These are phyloP conservation scores for Blastobotrys robertii DNA, from an alignment of 805 yeast genomes.

Conservation along the genomic window DNA sequence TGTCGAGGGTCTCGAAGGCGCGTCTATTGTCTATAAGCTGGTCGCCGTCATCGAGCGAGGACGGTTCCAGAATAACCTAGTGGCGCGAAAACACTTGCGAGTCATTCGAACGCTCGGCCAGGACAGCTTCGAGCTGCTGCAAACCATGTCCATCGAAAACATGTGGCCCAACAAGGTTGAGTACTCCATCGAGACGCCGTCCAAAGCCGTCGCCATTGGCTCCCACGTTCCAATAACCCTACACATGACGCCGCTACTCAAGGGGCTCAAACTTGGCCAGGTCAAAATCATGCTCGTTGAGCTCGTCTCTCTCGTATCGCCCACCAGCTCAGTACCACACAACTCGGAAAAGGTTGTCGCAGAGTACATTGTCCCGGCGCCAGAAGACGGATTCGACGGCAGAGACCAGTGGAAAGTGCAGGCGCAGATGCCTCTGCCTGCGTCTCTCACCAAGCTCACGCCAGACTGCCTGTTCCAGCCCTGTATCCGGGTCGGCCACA, in stretches of 20 bases:
- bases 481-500: slow-evolving; percentile 77
- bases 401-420: slow-evolving; percentile 70
- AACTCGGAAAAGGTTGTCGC: slow-evolving; percentile 54
- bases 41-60: slow-evolving; percentile 80
- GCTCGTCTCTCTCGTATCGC: slow-evolving; percentile 37
- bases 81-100: slow-evolving; percentile 62
- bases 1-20: slow-evolving; percentile 68
- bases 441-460: slow-evolving; percentile 62
- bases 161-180: slow-evolving; percentile 94
- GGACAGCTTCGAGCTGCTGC: slow-evolving; percentile 79
- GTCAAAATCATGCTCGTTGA: slow-evolving; percentile 63
- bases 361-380: slow-evolving; percentile 37
- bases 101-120: slow-evolving; percentile 80
- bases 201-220: slow-evolving; percentile 86
- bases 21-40: slow-evolving; percentile 49
- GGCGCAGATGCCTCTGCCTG: slow-evolving; percentile 54
- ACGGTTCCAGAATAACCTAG: slow-evolving; percentile 55
- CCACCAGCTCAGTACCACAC: slow-evolving; percentile 43
- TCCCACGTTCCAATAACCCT: slow-evolving; percentile 62
- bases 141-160: slow-evolving; percentile 88
- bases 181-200: slow-evolving; percentile 76
- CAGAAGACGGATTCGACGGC: slow-evolving; percentile 29
- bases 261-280: slow-evolving; percentile 73
- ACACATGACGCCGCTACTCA: slow-evolving; percentile 65
- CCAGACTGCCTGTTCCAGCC: slow-evolving; percentile 75